Evolutionary conservation across 805 yeast species (phyloP), one percentile per base, ranked within the genome.

Genomic region (Teunomyces barrocoloradensis): DNA sequence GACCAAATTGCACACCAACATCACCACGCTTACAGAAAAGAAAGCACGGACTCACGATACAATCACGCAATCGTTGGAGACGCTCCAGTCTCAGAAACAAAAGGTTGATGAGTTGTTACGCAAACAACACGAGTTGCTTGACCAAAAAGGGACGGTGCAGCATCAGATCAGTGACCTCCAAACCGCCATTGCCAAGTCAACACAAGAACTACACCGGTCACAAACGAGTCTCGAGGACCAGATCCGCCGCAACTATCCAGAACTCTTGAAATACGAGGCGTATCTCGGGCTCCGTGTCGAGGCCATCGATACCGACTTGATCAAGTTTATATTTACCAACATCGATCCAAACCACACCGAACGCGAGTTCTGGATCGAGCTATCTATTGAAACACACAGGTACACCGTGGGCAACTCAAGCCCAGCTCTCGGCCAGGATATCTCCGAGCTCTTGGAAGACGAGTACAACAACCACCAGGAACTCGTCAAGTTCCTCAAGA

Each of bases 251-350:
- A 81, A 82, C 48, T 64, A 66, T 12, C 81, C 81, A 0, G 88
- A 84, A 56, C 65, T 80, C 35, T 47, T 64, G 13, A 68, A 75
- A 35, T 80, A 75, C 62, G 87, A 84, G 50, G 61, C 68, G 33
- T 64, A 80, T 42, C 64, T 82, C 38, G 89, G 89, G 1, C 58
- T 84, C 47, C 66, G 67, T 30, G 74, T 84, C 15, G 80, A 78
- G 46, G 82, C 81, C 3, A 61, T 79, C 1, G 62, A 66, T 15
- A 75, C 72, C 6, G 80, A 77, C 45, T 53, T 73, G 29, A 58
- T 84, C 38, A 65, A 63, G 48, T 79, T 84, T 55, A 63, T 68
- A 2, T 84, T 83, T 55, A 60, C 59, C 1, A 77, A 77, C 42
- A 65, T 82, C 13, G 80, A 78, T 51, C 67, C 75, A 13, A 60